Evolutionary conservation across 257 asterid species (phyloP).

Genomic region (Pogostemon cablin): DNA sequence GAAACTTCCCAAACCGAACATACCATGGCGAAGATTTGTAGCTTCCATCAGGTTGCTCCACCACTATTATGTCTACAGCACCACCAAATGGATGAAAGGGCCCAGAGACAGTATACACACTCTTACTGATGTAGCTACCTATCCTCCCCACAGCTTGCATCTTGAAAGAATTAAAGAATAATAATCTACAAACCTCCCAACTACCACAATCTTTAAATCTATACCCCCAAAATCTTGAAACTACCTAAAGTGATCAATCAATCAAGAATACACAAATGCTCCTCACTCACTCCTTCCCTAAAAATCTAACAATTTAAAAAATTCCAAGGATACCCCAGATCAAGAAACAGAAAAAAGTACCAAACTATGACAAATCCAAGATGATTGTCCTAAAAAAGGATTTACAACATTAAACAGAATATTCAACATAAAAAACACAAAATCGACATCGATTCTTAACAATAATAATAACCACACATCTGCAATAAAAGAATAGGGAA

Average conservation of each 20-base stretch:
- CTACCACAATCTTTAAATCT: not conserved
- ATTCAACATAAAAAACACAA: conserved; percentile 21
- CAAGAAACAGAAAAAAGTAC: conserved; percentile 36
- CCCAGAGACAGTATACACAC: conserved; percentile 82
- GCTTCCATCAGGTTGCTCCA: conserved; percentile 89
- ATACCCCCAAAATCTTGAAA: not conserved
- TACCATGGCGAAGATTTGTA: conserved; percentile 98
- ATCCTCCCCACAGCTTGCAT: conserved; percentile 92
- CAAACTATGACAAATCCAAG: conserved; percentile 31
- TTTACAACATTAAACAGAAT: conserved; percentile 11
- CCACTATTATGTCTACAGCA: conserved; percentile 92
- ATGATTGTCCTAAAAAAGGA: conserved; percentile 30
- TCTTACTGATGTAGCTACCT: conserved; percentile 76
- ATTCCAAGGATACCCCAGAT: conserved; percentile 38
- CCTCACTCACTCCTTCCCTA: conserved; percentile 4
- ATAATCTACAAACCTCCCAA: not conserved
- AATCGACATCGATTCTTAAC: conserved; percentile 22
- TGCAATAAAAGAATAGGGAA: conserved; percentile 16
- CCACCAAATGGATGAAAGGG: conserved; percentile 99
- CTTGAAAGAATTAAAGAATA: conserved; percentile 34
- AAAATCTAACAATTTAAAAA: conserved; percentile 14
- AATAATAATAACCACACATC: conserved; percentile 9
- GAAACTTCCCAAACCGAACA: conserved; percentile 96
- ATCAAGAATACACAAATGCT: conserved; percentile 20
- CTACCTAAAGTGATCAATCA: conserved; percentile 14